Conservation (phyloP, 2,329 filamentous ascomycete genomes). For the Fusarium coffeatum region DNA sequence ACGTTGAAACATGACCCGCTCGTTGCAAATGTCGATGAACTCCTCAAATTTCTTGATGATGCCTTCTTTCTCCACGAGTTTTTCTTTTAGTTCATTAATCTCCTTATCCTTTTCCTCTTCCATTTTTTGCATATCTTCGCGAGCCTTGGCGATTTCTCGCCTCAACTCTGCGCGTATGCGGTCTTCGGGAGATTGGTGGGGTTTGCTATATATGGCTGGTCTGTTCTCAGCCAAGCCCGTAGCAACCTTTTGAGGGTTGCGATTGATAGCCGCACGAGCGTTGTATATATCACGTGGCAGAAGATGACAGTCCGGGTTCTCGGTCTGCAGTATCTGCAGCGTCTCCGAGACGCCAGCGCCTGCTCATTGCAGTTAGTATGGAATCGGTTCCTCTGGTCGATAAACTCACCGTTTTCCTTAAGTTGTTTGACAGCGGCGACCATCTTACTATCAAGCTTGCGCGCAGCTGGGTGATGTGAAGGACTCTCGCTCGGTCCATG, state of each 20-base stretch:
- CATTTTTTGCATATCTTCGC: constrained; percentile 66
- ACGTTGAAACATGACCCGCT: constrained; percentile 72
- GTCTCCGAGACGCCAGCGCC: constrained; percentile 74
- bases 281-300: constrained; percentile 76
- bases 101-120: constrained; percentile 68
- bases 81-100: constrained; percentile 67
- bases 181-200: constrained; percentile 71
- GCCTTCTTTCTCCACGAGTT: constrained; percentile 72
- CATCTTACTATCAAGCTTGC: constrained; percentile 75
- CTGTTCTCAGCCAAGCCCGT: constrained; percentile 69
- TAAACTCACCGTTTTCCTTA: constrained; percentile 70
- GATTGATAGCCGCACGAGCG: constrained; percentile 73
- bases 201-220: constrained; percentile 75
- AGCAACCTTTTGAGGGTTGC: constrained; percentile 72
- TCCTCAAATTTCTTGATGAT: constrained; percentile 73
- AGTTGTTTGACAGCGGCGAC: constrained; percentile 74
- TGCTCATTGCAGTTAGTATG: constrained; percentile 55
- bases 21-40: constrained; percentile 77
- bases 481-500: constrained; percentile 75
- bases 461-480: constrained; percentile 72
- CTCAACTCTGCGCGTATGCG: constrained; percentile 71
- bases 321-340: constrained; percentile 72
- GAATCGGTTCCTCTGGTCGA: constrained; percentile 30
- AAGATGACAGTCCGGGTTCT: constrained; percentile 72
- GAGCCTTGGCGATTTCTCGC: constrained; percentile 68